These are phyloP conservation scores for Trichoderma sp. DNA, from an alignment of 2,329 filamentous ascomycete species.

Conservation along the genomic window DNA sequence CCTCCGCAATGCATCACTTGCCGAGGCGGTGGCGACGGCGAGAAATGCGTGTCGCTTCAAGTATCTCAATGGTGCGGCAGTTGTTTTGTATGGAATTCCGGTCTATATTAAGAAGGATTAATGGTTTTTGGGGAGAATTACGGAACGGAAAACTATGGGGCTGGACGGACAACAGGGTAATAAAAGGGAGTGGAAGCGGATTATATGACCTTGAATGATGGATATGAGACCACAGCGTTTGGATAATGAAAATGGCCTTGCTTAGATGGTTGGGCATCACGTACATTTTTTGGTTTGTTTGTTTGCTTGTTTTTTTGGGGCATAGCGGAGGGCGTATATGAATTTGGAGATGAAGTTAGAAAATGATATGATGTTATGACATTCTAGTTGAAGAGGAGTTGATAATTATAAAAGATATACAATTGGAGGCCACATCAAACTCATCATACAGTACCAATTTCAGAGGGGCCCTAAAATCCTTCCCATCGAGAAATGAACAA, in stretches of 20 bases:
- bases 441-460: background rate
- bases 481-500: background rate
- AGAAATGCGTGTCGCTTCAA: constrained; percentile 78
- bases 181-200: background rate
- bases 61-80: constrained; percentile 90
- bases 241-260: background rate
- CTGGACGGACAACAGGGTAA: background rate
- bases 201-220: background rate
- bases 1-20: constrained; percentile 50
- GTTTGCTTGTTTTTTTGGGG: background rate
- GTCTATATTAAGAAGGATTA: constrained; percentile 63
- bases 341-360: background rate
- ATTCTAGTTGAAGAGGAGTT: background rate
- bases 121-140: background rate
- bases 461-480: background rate
- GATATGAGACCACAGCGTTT: background rate
- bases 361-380: background rate
- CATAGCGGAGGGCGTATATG: background rate
- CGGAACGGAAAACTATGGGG: background rate
- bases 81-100: constrained; percentile 92
- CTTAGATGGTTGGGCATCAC: background rate
- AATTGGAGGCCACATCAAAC: background rate
- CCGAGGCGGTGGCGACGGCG: constrained; percentile 77
- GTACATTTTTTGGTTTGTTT: background rate
- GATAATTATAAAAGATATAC: background rate